These are phyloP conservation scores for Ailanthus altissimus DNA, from an alignment of 345 rosid species.

Conservation along the genomic window DNA sequence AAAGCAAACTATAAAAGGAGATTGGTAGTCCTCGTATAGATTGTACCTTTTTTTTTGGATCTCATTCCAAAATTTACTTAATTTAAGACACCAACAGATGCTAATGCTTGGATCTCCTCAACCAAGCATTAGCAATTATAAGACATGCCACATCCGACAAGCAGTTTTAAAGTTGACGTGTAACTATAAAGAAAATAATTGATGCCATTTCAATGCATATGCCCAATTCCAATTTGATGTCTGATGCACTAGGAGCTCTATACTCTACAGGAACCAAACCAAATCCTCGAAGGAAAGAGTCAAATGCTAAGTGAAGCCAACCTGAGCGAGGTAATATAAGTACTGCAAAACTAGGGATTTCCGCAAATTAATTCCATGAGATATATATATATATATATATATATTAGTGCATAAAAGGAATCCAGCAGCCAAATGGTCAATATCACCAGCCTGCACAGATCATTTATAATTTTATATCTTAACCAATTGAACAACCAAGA, in stretches of 20 bases:
- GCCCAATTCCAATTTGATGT: not conserved
- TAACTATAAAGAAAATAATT: not conserved
- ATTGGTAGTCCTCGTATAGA: not conserved
- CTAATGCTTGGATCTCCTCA: not conserved
- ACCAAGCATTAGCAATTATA: not conserved
- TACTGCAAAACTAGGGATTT: constrained; percentile 61
- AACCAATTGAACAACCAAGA: constrained; percentile 21
- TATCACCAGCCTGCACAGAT: constrained; percentile 51
- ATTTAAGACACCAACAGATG: not conserved
- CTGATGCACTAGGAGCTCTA: not conserved
- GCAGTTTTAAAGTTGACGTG: not conserved
- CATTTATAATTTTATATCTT: not conserved
- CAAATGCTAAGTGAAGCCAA: constrained; percentile 23
- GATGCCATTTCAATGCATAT: not conserved
- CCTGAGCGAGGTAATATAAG: constrained; percentile 59
- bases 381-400: too few species aligned
- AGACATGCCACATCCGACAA: not conserved
- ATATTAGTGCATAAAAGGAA: constrained; percentile 52
- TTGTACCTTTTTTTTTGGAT: constrained; percentile 1
- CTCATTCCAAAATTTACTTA: not conserved
- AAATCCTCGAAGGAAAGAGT: not conserved
- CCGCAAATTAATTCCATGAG: constrained; percentile 58
- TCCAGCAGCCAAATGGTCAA: constrained; percentile 59
- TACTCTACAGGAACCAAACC: not conserved
- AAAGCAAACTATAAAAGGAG: not conserved